These are phyloP conservation scores for Saccharomycopsis hybrid DNA, from an alignment of 1,139 yeast genomes.

Conservation along the genomic window DNA sequence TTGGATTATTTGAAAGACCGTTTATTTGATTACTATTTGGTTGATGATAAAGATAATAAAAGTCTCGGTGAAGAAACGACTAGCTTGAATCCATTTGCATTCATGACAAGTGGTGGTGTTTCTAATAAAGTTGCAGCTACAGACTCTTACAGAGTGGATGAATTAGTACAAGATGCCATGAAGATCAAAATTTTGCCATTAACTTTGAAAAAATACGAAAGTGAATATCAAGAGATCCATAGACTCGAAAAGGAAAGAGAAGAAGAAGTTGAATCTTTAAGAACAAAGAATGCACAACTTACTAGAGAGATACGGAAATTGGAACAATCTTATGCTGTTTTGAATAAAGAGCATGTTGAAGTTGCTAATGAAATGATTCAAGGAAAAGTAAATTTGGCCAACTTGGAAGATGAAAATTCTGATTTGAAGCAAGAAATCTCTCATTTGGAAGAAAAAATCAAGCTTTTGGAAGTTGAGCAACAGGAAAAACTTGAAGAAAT, in stretches of 20 bases:
- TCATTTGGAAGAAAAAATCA: slow-evolving; percentile 41
- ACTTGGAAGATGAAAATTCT: slow-evolving; percentile 58
- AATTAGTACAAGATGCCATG: slow-evolving; percentile 76
- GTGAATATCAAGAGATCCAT: slow-evolving; percentile 71
- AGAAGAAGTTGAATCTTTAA: slow-evolving; percentile 61
- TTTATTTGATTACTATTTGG: slow-evolving; percentile 64
- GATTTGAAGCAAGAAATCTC: slow-evolving; percentile 47
- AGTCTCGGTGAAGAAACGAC: slow-evolving; percentile 20
- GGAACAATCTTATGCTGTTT: slow-evolving; percentile 60
- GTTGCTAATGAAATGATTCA: slow-evolving; percentile 70
- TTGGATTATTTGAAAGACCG: slow-evolving; percentile 72
- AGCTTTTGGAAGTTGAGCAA: slow-evolving; percentile 18
- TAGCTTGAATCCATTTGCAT: slow-evolving; percentile 13
- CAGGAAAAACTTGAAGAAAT: slow-evolving; percentile 12
- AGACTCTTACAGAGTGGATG: slow-evolving; percentile 55
- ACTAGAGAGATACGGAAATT: slow-evolving; percentile 68
- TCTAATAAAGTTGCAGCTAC: slow-evolving; percentile 21
- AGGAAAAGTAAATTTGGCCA: slow-evolving; percentile 57
- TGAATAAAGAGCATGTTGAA: slow-evolving; percentile 75
- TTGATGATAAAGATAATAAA: slow-evolving; percentile 23
- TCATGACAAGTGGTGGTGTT: slow-evolving; percentile 4
- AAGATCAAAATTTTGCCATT: slow-evolving; percentile 65
- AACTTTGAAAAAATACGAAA: slow-evolving; percentile 58
- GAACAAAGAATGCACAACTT: slow-evolving; percentile 62
- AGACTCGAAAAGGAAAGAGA: slow-evolving; percentile 60